phyloP scores from a whole-genome alignment of 2,329 filamentous ascomycete species.

The Erysiphe pulchra region DNA sequence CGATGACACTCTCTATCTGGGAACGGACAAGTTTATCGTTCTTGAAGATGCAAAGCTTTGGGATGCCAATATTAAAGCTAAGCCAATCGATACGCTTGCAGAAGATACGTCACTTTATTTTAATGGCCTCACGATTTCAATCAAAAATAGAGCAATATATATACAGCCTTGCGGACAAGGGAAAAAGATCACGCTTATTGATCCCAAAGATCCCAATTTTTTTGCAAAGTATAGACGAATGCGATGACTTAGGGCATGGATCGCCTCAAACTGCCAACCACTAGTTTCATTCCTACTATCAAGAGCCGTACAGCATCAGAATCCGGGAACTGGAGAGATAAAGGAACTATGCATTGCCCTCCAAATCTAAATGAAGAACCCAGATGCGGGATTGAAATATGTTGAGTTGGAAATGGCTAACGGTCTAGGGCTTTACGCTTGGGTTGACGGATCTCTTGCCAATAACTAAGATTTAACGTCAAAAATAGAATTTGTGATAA shows the following conservation, averaged over 20 bases:
- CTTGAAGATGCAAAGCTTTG: not conserved
- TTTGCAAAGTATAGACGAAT: not conserved
- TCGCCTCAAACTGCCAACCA: not conserved
- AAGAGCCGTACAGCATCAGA: not conserved
- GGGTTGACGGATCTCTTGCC: not conserved
- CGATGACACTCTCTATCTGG: not conserved
- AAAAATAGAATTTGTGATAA: not conserved
- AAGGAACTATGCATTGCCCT: not conserved
- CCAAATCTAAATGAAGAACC: not conserved
- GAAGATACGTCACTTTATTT: not conserved
- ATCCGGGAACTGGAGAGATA: not conserved
- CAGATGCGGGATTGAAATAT: not conserved
- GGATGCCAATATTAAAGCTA: not conserved
- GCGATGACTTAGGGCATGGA: not conserved
- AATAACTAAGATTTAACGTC: slow-evolving; percentile 1
- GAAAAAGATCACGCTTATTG: not conserved
- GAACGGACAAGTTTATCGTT: not conserved
- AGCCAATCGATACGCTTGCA: not conserved
- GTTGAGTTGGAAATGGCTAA: not conserved
- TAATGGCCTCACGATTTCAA: not conserved
- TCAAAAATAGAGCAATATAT: not conserved
- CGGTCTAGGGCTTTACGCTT: not conserved
- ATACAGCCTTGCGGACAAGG: not conserved
- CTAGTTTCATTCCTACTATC: not conserved
- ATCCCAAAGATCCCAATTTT: not conserved